phyloP scores from a whole-genome alignment of 805 yeast genomes.

The Candida koratica region DNA sequence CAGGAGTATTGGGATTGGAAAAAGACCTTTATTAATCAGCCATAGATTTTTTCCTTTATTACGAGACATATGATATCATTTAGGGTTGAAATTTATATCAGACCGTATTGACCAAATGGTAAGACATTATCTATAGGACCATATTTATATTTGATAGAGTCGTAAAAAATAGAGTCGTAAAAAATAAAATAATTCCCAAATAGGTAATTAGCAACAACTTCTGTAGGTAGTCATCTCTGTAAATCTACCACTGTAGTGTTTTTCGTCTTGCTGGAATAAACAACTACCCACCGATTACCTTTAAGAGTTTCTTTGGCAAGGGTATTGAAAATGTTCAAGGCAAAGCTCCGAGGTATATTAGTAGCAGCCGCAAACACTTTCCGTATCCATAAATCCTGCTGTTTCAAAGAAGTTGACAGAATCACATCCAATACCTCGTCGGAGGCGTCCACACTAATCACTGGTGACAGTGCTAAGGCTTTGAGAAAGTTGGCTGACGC shows the following conservation, averaged over 20 bases:
- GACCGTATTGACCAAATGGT: too few relatives aligned
- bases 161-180: too few relatives aligned
- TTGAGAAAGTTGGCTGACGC: conserved; percentile 54
- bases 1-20: conserved; percentile 74
- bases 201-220: too few relatives aligned
- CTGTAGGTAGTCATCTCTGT: too few relatives aligned
- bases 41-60: too few relatives aligned
- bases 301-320: conserved; percentile 68
- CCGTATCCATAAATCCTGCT: conserved; percentile 77
- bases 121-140: too few relatives aligned
- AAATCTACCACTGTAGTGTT: conserved; percentile 54
- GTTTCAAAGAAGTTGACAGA: conserved; percentile 66
- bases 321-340: conserved; percentile 66
- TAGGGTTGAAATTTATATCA: too few relatives aligned
- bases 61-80: too few relatives aligned
- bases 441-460: conserved; percentile 71
- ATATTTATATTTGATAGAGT: too few relatives aligned
- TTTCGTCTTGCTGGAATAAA: conserved; percentile 76
- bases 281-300: conserved; percentile 70
- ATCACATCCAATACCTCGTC: conserved; percentile 87
- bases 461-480: conserved; percentile 61
- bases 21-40: conserved; percentile 8
- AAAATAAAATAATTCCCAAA: too few relatives aligned
- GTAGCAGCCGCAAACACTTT: conserved; percentile 73
- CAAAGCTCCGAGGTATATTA: conserved; percentile 79